phyloP scores from a whole-genome alignment of 163 green algal genomes.

The Chloroidium sp. region DNA sequence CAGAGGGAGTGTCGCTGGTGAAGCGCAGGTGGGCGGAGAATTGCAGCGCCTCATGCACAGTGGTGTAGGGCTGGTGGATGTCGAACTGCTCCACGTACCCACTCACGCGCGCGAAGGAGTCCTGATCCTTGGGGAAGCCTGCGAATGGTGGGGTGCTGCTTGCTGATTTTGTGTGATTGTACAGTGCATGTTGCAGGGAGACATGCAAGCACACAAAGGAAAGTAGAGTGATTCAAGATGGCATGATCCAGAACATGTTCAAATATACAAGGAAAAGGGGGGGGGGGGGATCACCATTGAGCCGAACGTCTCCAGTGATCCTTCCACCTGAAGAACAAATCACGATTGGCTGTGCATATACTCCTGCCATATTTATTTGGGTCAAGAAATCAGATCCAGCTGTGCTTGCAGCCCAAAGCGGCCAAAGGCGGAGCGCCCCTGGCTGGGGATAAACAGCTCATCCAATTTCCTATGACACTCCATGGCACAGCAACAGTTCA shows the following conservation, averaged over 20 bases:
- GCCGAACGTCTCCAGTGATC: slow-evolving; percentile 43
- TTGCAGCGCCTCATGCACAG: slow-evolving; percentile 37
- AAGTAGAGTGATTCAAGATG: background rate
- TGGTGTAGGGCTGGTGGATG: slow-evolving; percentile 17
- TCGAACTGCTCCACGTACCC: slow-evolving; percentile 48
- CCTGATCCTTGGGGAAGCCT: slow-evolving; percentile 45
- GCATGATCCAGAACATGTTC: too few species aligned
- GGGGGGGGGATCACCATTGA: slow-evolving; percentile 27
- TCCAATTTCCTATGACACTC: too few species aligned
- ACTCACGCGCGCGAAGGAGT: slow-evolving; percentile 46
- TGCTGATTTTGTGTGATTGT: too few species aligned
- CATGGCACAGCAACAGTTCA: background rate
- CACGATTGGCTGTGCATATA: too few species aligned
- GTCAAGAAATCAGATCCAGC: too few species aligned
- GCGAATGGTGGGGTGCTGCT: background rate
- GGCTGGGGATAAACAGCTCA: too few species aligned
- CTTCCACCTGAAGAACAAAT: slow-evolving; percentile 20
- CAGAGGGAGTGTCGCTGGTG: background rate
- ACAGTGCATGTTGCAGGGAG: too few species aligned
- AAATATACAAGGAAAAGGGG: too few species aligned
- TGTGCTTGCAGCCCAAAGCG: too few species aligned
- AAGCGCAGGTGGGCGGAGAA: slow-evolving; percentile 42
- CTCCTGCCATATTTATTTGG: too few species aligned
- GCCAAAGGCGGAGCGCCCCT: too few species aligned
- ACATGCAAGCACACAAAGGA: too few species aligned